phyloP scores from a whole-genome alignment of 257 asterid genomes.

The Cruciata laevipes region DNA sequence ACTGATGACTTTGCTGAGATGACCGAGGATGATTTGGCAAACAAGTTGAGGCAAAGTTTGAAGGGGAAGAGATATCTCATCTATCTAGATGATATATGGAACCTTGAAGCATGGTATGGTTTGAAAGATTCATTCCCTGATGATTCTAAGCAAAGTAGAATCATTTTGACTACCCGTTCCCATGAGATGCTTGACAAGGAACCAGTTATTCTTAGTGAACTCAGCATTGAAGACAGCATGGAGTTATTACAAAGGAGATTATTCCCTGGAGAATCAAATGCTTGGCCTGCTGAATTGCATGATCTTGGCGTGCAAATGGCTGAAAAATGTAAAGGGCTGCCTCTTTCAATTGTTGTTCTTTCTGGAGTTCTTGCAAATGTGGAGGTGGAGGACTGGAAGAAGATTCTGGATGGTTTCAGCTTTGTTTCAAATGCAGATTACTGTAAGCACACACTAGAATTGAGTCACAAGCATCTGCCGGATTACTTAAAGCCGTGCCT shows the following conservation, averaged over 20 bases:
- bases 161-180: constrained; percentile 6
- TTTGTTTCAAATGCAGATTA: not conserved
- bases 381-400: not conserved
- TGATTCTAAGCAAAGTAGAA: constrained; percentile 1
- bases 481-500: constrained; percentile 1
- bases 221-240: not conserved
- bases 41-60: not conserved
- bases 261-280: not conserved
- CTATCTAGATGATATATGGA: constrained; percentile 14
- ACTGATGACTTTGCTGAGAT: not conserved
- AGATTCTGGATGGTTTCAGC: not conserved
- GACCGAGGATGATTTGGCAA: not conserved
- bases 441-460: not conserved
- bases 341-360: not conserved
- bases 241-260: not conserved
- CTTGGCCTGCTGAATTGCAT: not conserved
- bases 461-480: constrained; percentile 13
- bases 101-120: constrained; percentile 5
- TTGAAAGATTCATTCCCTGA: too few species aligned
- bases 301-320: not conserved
- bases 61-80: not conserved
- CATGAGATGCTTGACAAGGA: not conserved
- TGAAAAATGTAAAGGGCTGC: not conserved
- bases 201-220: not conserved
- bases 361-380: not conserved